A percentile compares a stretch with the other conserved stretches of the same genome.
phyloP scores from a whole-genome alignment of 73 alveolate species.

The Stentor coeruleus region DNA sequence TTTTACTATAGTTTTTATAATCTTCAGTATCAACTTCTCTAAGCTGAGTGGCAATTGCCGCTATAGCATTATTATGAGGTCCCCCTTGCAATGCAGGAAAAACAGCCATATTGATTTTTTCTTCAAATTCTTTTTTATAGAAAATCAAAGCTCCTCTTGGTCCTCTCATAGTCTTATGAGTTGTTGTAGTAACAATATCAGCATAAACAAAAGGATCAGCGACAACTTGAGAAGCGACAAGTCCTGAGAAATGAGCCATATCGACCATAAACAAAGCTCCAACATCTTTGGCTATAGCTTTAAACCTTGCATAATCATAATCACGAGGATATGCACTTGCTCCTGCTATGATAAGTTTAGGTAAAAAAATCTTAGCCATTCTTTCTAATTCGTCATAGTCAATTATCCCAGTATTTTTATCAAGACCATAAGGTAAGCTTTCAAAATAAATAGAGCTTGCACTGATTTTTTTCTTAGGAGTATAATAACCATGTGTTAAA shows the following conservation, averaged over 20 bases:
- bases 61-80: slow-evolving; percentile 91
- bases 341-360: slow-evolving; percentile 79
- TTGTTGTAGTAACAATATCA: slow-evolving; percentile 93
- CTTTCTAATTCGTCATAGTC: slow-evolving; percentile 83
- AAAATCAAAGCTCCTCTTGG: slow-evolving; percentile 94
- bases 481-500: slow-evolving; percentile 88
- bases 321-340: slow-evolving; percentile 88
- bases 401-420: slow-evolving; percentile 45
- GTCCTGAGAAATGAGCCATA: slow-evolving; percentile 92
- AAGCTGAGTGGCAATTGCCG: slow-evolving; percentile 82
- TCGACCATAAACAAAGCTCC: slow-evolving; percentile 89
- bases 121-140: slow-evolving; percentile 61
- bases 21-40: slow-evolving; percentile 75
- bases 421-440: slow-evolving; percentile 73
- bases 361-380: slow-evolving; percentile 68
- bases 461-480: slow-evolving; percentile 70
- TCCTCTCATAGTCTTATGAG: slow-evolving; percentile 94
- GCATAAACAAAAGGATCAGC: slow-evolving; percentile 88
- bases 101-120: slow-evolving; percentile 76
- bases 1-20: slow-evolving; percentile 68
- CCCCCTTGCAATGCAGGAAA: slow-evolving; percentile 96
- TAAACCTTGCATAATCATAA: slow-evolving; percentile 72
- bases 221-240: slow-evolving; percentile 77
- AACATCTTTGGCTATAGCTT: slow-evolving; percentile 72
- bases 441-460: slow-evolving; percentile 84